A percentile compares a stretch with the other conserved stretches of the same genome.
phyloP scores from a whole-genome alignment of 345 rosid species.

The Pistacia integerrima region DNA sequence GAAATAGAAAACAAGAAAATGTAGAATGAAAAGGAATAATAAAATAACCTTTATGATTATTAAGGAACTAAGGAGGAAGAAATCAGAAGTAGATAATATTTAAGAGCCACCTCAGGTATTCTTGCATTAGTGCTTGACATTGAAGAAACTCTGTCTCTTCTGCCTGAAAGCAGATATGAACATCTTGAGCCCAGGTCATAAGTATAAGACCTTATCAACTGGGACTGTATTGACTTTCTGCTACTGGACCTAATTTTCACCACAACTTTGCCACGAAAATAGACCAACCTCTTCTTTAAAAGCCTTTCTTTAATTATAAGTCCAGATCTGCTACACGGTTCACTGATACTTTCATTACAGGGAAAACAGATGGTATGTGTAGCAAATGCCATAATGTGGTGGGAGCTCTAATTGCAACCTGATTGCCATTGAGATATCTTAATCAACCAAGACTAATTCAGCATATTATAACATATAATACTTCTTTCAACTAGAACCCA shows the following conservation, averaged over 20 bases:
- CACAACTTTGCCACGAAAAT: slow-evolving; percentile 30
- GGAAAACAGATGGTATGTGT: slow-evolving; percentile 46
- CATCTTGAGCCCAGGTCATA: slow-evolving; percentile 30
- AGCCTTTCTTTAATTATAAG: slow-evolving; percentile 28
- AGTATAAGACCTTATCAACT: slow-evolving; percentile 30
- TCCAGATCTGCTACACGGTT: slow-evolving; percentile 34
- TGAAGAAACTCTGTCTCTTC: slow-evolving; percentile 40
- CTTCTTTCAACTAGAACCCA: neutral
- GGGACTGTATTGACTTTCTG: slow-evolving; percentile 29
- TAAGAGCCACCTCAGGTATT: slow-evolving; percentile 38
- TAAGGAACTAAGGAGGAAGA: slow-evolving; percentile 2
- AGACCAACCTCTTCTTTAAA: slow-evolving; percentile 33
- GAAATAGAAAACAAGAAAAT: neutral
- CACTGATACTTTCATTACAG: slow-evolving; percentile 39
- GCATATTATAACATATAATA: no score
- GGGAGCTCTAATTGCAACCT: slow-evolving; percentile 36
- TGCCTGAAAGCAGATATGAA: slow-evolving; percentile 34
- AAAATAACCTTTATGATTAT: neutral
- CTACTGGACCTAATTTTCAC: slow-evolving; percentile 37
- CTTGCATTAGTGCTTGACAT: slow-evolving; percentile 13
- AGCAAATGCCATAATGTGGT: slow-evolving; percentile 59
- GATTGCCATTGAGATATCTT: slow-evolving; percentile 5
- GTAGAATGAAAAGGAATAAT: neutral
- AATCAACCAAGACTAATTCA: neutral
- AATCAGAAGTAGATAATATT: slow-evolving; percentile 10